A percentile compares a stretch with the other conserved stretches of the same genome.
Evolutionary conservation across 1,284 basidiomycete species (phyloP).

Genomic region (Leccinum pallidistipes): DNA sequence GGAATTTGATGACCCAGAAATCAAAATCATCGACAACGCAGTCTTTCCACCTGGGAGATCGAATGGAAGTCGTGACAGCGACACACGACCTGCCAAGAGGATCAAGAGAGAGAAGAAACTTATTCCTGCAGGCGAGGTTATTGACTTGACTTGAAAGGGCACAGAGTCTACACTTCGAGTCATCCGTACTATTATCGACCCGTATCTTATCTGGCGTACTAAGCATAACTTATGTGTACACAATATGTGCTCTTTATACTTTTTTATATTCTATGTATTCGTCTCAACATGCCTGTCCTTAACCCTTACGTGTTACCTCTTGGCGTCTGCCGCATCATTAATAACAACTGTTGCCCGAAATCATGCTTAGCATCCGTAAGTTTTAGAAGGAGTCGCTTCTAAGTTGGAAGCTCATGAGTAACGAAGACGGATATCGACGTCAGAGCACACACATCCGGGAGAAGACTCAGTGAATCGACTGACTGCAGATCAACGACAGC

Average conservation of each 20-base stretch:
- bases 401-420: not conserved
- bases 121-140: slow-evolving; percentile 21
- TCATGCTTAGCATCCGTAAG: not conserved
- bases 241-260: not conserved
- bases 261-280: not conserved
- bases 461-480: not conserved
- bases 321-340: not conserved
- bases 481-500: not conserved
- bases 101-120: slow-evolving; percentile 25
- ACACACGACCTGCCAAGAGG: slow-evolving; percentile 22
- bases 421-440: slow-evolving; percentile 2
- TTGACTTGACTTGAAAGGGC: slow-evolving; percentile 31
- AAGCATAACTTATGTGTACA: not conserved
- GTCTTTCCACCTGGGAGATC: slow-evolving; percentile 8
- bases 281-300: not conserved
- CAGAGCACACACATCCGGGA: not conserved
- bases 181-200: not conserved
- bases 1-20: slow-evolving; percentile 5
- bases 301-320: not conserved
- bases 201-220: not conserved
- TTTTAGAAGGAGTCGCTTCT: not conserved
- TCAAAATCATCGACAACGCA: slow-evolving; percentile 7
- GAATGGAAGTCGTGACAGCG: not conserved
- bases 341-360: not conserved
- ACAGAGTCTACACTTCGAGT: not conserved